phyloP scores from a whole-genome alignment of 306 rosid species.

The Hippophae gyantsensis region DNA sequence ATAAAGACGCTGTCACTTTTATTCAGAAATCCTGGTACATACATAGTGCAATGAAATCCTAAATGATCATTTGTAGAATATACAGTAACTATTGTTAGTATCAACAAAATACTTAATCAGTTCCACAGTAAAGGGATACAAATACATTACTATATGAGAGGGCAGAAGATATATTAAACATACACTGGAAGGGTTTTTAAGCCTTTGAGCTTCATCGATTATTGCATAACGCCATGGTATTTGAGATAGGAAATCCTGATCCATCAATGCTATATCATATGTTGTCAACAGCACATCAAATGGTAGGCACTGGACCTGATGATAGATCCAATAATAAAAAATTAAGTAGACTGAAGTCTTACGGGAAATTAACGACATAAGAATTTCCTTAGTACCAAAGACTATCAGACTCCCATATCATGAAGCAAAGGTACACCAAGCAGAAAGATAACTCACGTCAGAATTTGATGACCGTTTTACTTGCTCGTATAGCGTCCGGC shows the following conservation, averaged over 20 bases:
- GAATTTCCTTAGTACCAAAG: background rate
- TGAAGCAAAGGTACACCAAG: background rate
- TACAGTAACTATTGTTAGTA: background rate
- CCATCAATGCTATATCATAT: slow-evolving; percentile 73
- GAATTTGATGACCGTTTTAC: slow-evolving; percentile 32
- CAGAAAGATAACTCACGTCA: slow-evolving; percentile 37
- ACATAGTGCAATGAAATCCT: background rate
- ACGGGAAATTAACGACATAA: slow-evolving; percentile 5
- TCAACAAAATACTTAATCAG: too few species aligned
- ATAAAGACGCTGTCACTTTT: background rate
- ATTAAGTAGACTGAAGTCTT: background rate
- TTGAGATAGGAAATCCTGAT: slow-evolving; percentile 92
- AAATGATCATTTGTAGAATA: background rate
- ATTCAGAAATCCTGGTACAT: background rate
- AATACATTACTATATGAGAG: slow-evolving; percentile 5
- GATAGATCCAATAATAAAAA: slow-evolving; percentile 18
- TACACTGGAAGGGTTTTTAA: slow-evolving; percentile 89
- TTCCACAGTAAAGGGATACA: background rate
- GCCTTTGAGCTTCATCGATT: slow-evolving; percentile 96
- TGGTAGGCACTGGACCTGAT: slow-evolving; percentile 57
- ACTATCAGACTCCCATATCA: background rate
- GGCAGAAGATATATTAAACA: slow-evolving; percentile 22
- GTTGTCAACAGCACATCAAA: slow-evolving; percentile 83
- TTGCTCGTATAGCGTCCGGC: slow-evolving; percentile 40
- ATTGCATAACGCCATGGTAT: slow-evolving; percentile 85